These are phyloP conservation scores for Colletotrichum shisoi DNA, from an alignment of 2,329 filamentous ascomycete species.

Conservation along the genomic window DNA sequence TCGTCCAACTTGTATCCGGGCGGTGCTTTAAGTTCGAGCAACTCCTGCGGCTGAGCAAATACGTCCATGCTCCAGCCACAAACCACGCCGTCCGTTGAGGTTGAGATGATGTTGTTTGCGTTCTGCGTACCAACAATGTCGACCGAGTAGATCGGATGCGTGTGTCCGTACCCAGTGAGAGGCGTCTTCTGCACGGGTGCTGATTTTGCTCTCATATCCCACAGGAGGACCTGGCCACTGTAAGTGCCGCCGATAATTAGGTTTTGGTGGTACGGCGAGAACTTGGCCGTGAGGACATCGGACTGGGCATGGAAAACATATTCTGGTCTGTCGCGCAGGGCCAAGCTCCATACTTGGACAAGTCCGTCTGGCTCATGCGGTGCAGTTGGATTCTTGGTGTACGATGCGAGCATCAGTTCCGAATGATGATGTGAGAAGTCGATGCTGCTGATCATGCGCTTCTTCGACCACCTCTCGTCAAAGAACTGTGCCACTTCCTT, in stretches of 20 bases:
- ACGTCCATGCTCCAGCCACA: constrained; percentile 99
- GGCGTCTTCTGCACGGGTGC: constrained; percentile 95
- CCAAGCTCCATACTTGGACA: constrained; percentile 95
- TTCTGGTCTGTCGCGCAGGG: constrained; percentile 92
- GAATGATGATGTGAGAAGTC: constrained; percentile 96
- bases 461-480: constrained; percentile 95
- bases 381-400: constrained; percentile 95
- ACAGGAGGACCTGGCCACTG: constrained; percentile 93
- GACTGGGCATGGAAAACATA: constrained; percentile 97
- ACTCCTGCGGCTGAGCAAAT: constrained; percentile 94
- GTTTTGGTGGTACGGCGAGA: constrained; percentile 98
- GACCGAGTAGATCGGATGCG: constrained; percentile 93
- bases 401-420: constrained; percentile 90
- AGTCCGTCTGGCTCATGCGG: constrained; percentile 93
- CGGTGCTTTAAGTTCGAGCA: constrained; percentile 85
- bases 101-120: constrained; percentile 97
- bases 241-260: constrained; percentile 96
- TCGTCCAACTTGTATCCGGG: constrained; percentile 91
- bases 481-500: constrained; percentile 93
- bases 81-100: constrained; percentile 94
- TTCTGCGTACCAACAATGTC: constrained; percentile 98
- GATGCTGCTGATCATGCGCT: constrained; percentile 94
- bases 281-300: constrained; percentile 92
- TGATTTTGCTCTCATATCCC: constrained; percentile 92
- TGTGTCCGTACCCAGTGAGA: constrained; percentile 91